Evolutionary conservation across 352 stramenopile genomes (phyloP).

Genomic region (Phytophthora capsici): DNA sequence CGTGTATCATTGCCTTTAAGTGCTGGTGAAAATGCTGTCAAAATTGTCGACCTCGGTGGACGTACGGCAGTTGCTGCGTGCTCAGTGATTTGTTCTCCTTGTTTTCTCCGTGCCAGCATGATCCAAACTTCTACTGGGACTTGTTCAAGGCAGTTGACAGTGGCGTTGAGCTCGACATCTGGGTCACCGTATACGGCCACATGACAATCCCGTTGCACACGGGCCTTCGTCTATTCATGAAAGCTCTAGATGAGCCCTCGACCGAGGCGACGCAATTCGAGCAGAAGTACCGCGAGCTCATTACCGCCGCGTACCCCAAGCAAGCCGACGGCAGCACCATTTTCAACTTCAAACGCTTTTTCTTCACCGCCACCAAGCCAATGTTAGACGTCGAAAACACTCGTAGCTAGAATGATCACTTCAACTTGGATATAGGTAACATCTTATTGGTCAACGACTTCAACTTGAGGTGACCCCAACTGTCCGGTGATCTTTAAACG

Average conservation of each 20-base stretch:
- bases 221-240: slow-evolving; percentile 59
- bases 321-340: slow-evolving; percentile 57
- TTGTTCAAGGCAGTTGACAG: slow-evolving; percentile 41
- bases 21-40: slow-evolving; percentile 17
- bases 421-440: not conserved
- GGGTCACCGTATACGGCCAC: slow-evolving; percentile 62
- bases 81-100: no score
- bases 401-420: no score
- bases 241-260: slow-evolving; percentile 46
- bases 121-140: slow-evolving; percentile 71
- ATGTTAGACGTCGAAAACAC: not conserved
- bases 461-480: slow-evolving; percentile 20
- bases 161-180: slow-evolving; percentile 54
- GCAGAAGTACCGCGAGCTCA: slow-evolving; percentile 60
- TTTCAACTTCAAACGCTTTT: slow-evolving; percentile 75
- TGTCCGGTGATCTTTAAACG: slow-evolving; percentile 18
- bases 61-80: no score
- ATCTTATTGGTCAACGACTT: slow-evolving; percentile 21
- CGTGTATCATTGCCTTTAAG: slow-evolving; percentile 39
- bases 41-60: slow-evolving; percentile 72
- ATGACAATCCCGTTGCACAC: slow-evolving; percentile 65
- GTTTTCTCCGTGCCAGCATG: slow-evolving; percentile 61
- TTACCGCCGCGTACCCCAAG: slow-evolving; percentile 57
- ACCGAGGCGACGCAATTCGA: slow-evolving; percentile 40
- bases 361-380: slow-evolving; percentile 21